Percentiles rank a stretch among this genome's conserved stretches.
These are phyloP conservation scores for Orbilia oligospora DNA, from an alignment of 2,329 filamentous ascomycete species.

Conservation along the genomic window DNA sequence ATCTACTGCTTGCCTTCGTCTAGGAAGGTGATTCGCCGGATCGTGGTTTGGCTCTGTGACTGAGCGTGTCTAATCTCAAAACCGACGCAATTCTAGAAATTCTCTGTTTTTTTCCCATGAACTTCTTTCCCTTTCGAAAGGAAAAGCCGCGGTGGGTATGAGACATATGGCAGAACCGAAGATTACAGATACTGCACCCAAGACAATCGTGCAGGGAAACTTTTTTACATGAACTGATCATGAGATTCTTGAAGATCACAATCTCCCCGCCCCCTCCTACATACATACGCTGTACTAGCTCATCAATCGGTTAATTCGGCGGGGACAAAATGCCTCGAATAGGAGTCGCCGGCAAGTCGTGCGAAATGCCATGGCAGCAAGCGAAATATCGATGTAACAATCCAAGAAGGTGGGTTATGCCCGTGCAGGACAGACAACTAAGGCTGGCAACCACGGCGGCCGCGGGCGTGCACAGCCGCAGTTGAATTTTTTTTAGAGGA, in stretches of 20 bases:
- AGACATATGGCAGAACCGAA: constrained; percentile 27
- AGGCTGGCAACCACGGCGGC: constrained; percentile 7
- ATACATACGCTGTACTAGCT: background rate
- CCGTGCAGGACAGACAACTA: constrained; percentile 30
- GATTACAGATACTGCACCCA: constrained; percentile 17
- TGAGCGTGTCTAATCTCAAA: constrained; percentile 22
- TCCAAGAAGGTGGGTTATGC: constrained; percentile 13
- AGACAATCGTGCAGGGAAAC: background rate
- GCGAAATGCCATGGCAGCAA: constrained; percentile 37
- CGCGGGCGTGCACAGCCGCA: constrained; percentile 44
- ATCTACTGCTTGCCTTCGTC: constrained; percentile 21
- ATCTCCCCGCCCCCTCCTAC: constrained; percentile 23
- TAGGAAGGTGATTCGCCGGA: constrained; percentile 45
- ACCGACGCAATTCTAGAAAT: constrained; percentile 30
- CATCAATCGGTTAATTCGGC: constrained; percentile 38
- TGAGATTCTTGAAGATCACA: constrained; percentile 16
- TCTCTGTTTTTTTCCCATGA: constrained; percentile 5
- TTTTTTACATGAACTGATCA: constrained; percentile 21
- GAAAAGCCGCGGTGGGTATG: background rate
- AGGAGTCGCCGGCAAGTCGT: constrained; percentile 22
- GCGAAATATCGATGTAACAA: constrained; percentile 33
- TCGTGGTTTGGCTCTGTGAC: constrained; percentile 21
- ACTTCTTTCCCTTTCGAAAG: constrained; percentile 15
- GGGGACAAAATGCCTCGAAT: constrained; percentile 27
- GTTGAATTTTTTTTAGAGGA: constrained; percentile 22